Base-by-base conservation (phyloP, 225 moss, liverwort and hornwort species). In the Physcomitrium patens region DNA sequence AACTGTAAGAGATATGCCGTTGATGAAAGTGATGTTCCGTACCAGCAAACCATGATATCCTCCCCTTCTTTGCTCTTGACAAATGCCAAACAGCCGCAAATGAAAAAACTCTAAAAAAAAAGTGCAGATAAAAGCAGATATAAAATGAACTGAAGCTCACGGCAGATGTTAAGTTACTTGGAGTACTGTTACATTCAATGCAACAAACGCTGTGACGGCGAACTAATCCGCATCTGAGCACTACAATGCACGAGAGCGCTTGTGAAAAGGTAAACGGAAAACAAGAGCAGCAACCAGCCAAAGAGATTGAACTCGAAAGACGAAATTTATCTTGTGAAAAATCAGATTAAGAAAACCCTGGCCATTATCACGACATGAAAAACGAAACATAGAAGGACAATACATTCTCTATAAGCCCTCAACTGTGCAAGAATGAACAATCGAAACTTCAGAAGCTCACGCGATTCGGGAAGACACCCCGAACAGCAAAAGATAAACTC, bases 1-100 rank as follows among this genome's bases (percentile, higher is more conserved):
- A 72, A 76, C 10, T 20, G 37, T 54, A 60, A 60, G 42, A 14
- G 59, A 69, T 79, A 46, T 68, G 52, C 44, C 61, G 61, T 44
- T 44, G 48, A 76, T 64, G 64, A 59, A 58, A 27, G 58, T 63
- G 63, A 53, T 68, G 23, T 41, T 46, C 23, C 56, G 68, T 68
- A 46, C 45, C 22, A 68, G 72, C 5, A 68, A 76, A 83, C 64
- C 69, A 79, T 83, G 64, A 16, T 69, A 68, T 72, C 52, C 11
- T 24, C 43, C 44, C 54, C 70, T 26, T 42, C 5, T 65, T 47
- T 53, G 44, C 45, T 49, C 43, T 12, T 26, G 48, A 15, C 48
- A 49, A 49, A 49, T 49, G 24, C 62, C 63, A 65, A 74, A n/a
- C 63, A 19, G 43, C 59, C 24, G 18, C 57, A 56, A 16, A 42